phyloP scores from a whole-genome alignment of 2,329 filamentous ascomycete species.

The Aspergillus sp. region DNA sequence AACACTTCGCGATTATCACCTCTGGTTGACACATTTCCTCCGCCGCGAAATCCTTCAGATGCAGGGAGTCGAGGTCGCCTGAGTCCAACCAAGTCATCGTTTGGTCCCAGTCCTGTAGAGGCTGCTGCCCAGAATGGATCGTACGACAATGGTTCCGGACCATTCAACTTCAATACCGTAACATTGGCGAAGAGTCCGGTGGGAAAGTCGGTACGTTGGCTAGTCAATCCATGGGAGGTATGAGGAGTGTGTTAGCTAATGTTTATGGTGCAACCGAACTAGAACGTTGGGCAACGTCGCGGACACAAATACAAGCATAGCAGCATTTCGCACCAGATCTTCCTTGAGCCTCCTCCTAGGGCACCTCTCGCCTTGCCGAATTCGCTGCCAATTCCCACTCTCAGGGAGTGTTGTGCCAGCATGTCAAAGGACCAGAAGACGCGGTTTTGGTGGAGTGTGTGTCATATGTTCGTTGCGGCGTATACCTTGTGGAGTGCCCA shows the following conservation, averaged over 20 bases:
- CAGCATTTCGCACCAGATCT: constrained; percentile 92
- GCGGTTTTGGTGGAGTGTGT: constrained; percentile 79
- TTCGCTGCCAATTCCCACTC: constrained; percentile 82
- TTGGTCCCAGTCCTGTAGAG: constrained; percentile 27
- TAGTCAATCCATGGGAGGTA: background rate
- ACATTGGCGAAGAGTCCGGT: constrained; percentile 65
- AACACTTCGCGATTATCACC: constrained; percentile 34
- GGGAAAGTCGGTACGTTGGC: constrained; percentile 54
- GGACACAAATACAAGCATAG: constrained; percentile 98
- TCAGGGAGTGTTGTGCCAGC: constrained; percentile 77
- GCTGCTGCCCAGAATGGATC: constrained; percentile 19
- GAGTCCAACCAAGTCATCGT: constrained; percentile 28
- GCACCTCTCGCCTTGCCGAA: constrained; percentile 83
- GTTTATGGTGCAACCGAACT: constrained; percentile 5
- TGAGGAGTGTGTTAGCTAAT: background rate
- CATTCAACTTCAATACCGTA: constrained; percentile 92
- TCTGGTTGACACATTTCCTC: constrained; percentile 30
- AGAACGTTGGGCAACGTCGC: constrained; percentile 84
- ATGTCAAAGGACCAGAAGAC: constrained; percentile 82
- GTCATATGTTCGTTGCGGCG: constrained; percentile 73
- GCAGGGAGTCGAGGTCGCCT: constrained; percentile 17
- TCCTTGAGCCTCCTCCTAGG: constrained; percentile 79
- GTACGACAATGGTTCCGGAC: constrained; percentile 38
- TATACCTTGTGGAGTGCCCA: constrained; percentile 80
- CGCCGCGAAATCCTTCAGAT: constrained; percentile 17